phyloP scores from a whole-genome alignment of 495 filamentous ascomycete species.

The Aspergillus leporis region DNA sequence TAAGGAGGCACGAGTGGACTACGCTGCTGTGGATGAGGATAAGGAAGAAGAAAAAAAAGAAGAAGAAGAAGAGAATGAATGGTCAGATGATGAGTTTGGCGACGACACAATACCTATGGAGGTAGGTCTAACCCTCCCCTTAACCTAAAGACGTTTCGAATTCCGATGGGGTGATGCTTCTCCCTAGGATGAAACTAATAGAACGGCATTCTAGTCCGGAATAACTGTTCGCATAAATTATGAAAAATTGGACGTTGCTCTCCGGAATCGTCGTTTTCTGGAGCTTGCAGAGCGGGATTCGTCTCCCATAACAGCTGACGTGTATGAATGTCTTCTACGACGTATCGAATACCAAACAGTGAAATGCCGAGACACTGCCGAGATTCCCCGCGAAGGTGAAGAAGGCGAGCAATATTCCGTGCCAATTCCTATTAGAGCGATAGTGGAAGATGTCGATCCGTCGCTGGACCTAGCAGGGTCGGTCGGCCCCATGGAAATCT shows the following conservation, averaged over 20 bases:
- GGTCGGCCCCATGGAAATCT: slow-evolving; percentile 36
- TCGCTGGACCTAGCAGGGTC: slow-evolving; percentile 38
- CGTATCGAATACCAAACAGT: slow-evolving; percentile 65
- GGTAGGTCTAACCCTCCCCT: slow-evolving; percentile 20
- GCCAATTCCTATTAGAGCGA: slow-evolving; percentile 35
- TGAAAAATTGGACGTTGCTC: slow-evolving; percentile 76
- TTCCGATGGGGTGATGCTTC: neutral
- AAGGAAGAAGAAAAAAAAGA: slow-evolving; percentile 34
- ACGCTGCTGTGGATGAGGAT: slow-evolving; percentile 30
- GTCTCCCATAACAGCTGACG: slow-evolving; percentile 55
- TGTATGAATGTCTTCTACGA: slow-evolving; percentile 73
- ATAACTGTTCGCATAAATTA: slow-evolving; percentile 80
- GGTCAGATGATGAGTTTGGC: slow-evolving; percentile 41
- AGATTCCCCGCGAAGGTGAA: slow-evolving; percentile 54
- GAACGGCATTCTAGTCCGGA: slow-evolving; percentile 41
- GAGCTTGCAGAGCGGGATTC: slow-evolving; percentile 58
- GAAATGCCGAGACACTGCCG: slow-evolving; percentile 64
- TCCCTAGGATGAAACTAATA: neutral
- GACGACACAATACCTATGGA: slow-evolving; percentile 44
- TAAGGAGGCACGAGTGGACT: slow-evolving; percentile 22
- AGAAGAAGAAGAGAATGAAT: slow-evolving; percentile 41
- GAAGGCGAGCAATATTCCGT: slow-evolving; percentile 45
- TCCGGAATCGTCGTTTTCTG: slow-evolving; percentile 77
- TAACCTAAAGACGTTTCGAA: neutral
- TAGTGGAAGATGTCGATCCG: slow-evolving; percentile 43